Evolutionary conservation across 1,284 basidiomycete species (phyloP).

Genomic region (Trametes pubescens): DNA sequence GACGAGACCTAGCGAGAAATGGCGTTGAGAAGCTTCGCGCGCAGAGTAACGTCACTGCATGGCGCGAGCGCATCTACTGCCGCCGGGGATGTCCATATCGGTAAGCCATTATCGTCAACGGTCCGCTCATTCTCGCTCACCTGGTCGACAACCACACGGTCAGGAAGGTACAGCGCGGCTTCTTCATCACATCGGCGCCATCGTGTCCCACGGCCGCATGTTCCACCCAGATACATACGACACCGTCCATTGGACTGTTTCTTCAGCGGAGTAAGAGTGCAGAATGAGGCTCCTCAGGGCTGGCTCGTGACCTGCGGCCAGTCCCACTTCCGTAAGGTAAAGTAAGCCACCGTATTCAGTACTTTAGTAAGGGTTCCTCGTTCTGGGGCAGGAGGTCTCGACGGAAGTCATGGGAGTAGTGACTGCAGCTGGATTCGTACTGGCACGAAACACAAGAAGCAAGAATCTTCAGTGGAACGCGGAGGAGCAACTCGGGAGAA

Average conservation of each 20-base stretch:
- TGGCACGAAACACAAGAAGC: not conserved
- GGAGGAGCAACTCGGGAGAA: not conserved
- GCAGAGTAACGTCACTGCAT: not conserved
- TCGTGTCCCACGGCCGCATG: slow-evolving; percentile 25
- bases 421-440: not conserved
- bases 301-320: slow-evolving; percentile 3
- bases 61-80: slow-evolving; percentile 13
- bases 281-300: not conserved
- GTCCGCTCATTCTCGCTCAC: slow-evolving; percentile 25
- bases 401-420: not conserved
- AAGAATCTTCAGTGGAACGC: not conserved
- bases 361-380: not conserved
- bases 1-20: slow-evolving; percentile 2
- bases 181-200: slow-evolving; percentile 20
- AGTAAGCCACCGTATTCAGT: not conserved
- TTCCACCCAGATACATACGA: slow-evolving; percentile 4
- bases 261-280: slow-evolving; percentile 14
- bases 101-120: slow-evolving; percentile 17
- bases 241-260: not conserved
- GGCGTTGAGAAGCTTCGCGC: slow-evolving; percentile 3
- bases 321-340: slow-evolving; percentile 9
- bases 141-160: slow-evolving; percentile 26
- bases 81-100: slow-evolving; percentile 4
- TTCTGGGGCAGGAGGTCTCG: not conserved
- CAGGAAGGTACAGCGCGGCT: slow-evolving; percentile 9